Evolutionary conservation across 805 yeast genomes (phyloP).

Genomic region (Saturnispora ahearnii): DNA sequence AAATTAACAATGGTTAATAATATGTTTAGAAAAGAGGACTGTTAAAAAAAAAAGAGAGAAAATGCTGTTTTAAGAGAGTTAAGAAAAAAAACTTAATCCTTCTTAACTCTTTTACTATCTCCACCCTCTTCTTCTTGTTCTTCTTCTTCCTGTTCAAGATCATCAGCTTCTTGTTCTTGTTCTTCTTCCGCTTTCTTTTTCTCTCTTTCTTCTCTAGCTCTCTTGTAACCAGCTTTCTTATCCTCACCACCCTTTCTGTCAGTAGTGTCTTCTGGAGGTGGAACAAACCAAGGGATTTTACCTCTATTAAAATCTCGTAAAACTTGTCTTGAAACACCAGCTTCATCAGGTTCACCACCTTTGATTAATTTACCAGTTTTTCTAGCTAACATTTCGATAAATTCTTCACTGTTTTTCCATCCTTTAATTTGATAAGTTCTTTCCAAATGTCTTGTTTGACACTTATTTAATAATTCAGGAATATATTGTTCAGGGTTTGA

Average conservation of each 20-base stretch:
- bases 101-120: not conserved
- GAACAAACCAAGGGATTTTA: conserved; percentile 94
- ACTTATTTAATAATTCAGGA: conserved; percentile 74
- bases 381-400: conserved; percentile 83
- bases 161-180: conserved; percentile 14
- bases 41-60: too few species aligned
- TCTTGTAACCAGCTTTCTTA: conserved; percentile 43
- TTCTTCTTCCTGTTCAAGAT: conserved; percentile 18
- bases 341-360: conserved; percentile 97
- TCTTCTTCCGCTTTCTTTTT: conserved; percentile 22
- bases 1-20: too few species aligned
- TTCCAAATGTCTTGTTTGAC: conserved; percentile 84
- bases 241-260: conserved; percentile 45
- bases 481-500: conserved; percentile 92
- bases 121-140: conserved; percentile 8
- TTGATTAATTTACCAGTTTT: conserved; percentile 87
- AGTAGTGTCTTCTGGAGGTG: conserved; percentile 75
- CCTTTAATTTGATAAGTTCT: conserved; percentile 93
- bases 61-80: not conserved
- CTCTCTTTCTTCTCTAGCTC: conserved; percentile 44
- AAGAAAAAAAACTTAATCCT: not conserved
- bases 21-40: too few species aligned
- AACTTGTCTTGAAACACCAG: conserved; percentile 82
- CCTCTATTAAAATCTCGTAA: conserved; percentile 95
- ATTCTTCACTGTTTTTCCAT: conserved; percentile 72